Base-by-base conservation (phyloP, 805 yeast species). In the Lipomyces japonicus region DNA sequence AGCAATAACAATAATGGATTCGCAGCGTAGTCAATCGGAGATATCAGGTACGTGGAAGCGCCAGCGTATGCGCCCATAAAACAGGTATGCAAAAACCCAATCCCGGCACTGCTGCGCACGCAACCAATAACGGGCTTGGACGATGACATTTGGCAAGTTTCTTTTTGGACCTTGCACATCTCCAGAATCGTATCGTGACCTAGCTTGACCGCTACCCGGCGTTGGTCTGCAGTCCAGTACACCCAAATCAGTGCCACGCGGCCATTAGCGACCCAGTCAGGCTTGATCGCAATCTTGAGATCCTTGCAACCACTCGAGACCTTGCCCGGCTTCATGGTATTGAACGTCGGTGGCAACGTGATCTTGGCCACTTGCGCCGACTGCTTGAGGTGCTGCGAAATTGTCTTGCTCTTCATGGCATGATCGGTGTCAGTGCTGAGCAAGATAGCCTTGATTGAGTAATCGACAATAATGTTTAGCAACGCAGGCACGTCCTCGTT, bases 51-150 rank as follows among this genome's bases (percentile, higher is more conserved):
- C 0, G 98, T 91, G 0, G 95, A 77, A 0, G 93, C 79, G 0
- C 99, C 58, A 28, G 86, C 70, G 62, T 82, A 93, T 0, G 84
- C 81, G 3, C 98, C 98, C 57, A 93, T 65, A 32, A 90, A 68
- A 47, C 81, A 81, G n/a, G 95, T 77, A 65, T 88, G 91, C 24
- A 93, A 69, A 64, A 93, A 90, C 0, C 99, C 99, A 24, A 91
- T 67, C 0, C 97, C 97, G 1, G 77, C 69, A 1, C 87, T 79
- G 59, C 90, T 91, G 39, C 95, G 79, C 6, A 87, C 95, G 66
- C 96, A 82, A 0, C 96, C 95, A 37, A 91, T 74, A 4, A 93
- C 72, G 0, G 96, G 83, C 36, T 80, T 78, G 30, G 77, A 75
- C 35, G 85, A 77, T 12, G 82, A 75, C 68, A 93, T 73, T 53